These are phyloP conservation scores for Arthrobotrys sinensis DNA, from an alignment of 2,329 filamentous ascomycete genomes.

Conservation along the genomic window DNA sequence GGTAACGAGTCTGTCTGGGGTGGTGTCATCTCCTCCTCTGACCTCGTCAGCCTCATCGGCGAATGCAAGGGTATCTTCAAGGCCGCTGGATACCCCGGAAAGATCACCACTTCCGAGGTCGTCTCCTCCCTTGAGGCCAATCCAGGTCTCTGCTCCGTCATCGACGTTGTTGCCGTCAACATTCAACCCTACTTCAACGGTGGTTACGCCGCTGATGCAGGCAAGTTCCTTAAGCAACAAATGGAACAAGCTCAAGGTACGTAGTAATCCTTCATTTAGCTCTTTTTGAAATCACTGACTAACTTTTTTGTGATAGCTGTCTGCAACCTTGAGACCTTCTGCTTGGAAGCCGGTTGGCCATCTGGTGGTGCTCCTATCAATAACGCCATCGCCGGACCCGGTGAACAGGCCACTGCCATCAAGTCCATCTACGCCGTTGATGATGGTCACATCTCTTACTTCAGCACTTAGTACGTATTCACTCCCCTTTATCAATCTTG, in stretches of 20 bases:
- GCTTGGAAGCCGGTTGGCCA: constrained; percentile 95
- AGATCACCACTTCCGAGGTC: constrained; percentile 88
- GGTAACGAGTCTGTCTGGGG: constrained; percentile 93
- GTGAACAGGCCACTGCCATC: constrained; percentile 81
- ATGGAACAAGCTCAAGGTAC: constrained; percentile 77
- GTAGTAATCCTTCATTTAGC: constrained; percentile 4
- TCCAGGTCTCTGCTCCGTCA: constrained; percentile 77
- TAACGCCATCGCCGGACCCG: constrained; percentile 76
- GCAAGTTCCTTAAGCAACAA: constrained; percentile 81
- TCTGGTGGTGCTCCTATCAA: constrained; percentile 79
- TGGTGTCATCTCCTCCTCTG: constrained; percentile 75
- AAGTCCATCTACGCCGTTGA: constrained; percentile 78
- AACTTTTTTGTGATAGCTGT: constrained; percentile 66
- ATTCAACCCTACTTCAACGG: constrained; percentile 96
- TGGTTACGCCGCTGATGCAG: constrained; percentile 77
- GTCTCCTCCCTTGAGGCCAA: constrained; percentile 81
- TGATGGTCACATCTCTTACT: constrained; percentile 78
- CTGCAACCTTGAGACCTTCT: constrained; percentile 83
- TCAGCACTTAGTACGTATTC: constrained; percentile 71
- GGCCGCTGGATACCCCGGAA: constrained; percentile 78
- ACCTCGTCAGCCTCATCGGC: constrained; percentile 80
- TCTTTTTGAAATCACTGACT: constrained; percentile 20
- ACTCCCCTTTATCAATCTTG: background rate
- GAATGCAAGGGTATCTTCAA: constrained; percentile 77
- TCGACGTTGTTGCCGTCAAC: constrained; percentile 88